Percentiles rank a stretch among this genome's conserved stretches.
These are phyloP conservation scores for Nymphaea colorata DNA, from an alignment of 164 flowering plant species.

Conservation along the genomic window DNA sequence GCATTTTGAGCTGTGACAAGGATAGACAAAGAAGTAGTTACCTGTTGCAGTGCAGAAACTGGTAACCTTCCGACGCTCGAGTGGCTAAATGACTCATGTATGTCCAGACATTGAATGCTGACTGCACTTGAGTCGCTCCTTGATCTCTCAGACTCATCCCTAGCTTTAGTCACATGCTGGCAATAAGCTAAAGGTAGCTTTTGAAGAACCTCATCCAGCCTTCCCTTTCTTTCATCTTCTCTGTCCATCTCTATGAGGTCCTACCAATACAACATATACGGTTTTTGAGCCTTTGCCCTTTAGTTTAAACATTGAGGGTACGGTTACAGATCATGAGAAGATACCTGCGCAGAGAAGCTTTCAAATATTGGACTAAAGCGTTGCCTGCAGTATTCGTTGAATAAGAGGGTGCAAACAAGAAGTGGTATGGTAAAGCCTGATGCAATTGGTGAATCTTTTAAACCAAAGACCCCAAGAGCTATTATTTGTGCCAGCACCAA, in stretches of 20 bases:
- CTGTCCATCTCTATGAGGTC: conserved; percentile 75
- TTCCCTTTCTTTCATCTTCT: conserved; percentile 48
- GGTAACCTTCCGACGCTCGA: conserved; percentile 7
- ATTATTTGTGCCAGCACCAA: conserved; percentile 69
- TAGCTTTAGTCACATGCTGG: conserved; percentile 21
- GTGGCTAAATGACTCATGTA: conserved; percentile 17
- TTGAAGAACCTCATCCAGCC: conserved; percentile 44
- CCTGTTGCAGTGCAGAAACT: conserved; percentile 12
- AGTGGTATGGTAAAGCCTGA: conserved; percentile 72
- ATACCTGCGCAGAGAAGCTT: conserved; percentile 54
- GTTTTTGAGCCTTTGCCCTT: background rate
- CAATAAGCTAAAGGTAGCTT: conserved; percentile 43
- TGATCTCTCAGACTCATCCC: conserved; percentile 3
- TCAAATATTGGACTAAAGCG: conserved; percentile 64
- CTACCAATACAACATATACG: conserved; percentile 17
- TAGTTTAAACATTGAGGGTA: background rate
- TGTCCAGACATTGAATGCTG: conserved; percentile 8
- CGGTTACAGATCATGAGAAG: background rate
- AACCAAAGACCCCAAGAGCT: conserved; percentile 75
- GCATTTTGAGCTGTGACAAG: conserved; percentile 12
- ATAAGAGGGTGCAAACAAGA: conserved; percentile 59
- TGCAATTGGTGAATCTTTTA: conserved; percentile 60
- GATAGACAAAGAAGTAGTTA: conserved; percentile 17
- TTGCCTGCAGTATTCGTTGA: conserved; percentile 73
- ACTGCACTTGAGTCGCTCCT: conserved; percentile 2